Percentiles rank a stretch among this genome's conserved stretches.
Conservation (phyloP, 805 yeast species). For the Saccharomyces eubayanus region DNA sequence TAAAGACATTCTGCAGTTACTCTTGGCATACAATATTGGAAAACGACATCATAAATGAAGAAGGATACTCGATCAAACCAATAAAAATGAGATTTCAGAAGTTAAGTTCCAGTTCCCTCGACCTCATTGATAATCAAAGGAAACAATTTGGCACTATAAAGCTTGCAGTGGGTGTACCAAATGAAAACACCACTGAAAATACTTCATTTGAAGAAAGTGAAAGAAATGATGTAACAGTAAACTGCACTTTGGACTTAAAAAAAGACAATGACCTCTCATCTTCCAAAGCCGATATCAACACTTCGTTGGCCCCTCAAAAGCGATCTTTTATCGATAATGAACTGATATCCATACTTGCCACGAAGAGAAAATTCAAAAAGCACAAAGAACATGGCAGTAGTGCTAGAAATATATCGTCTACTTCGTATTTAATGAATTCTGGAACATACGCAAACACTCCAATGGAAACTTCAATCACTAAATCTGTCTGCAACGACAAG, state of each 20-base stretch:
- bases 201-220: background rate
- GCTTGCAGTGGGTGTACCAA: background rate
- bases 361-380: constrained; percentile 1
- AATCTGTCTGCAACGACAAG: background rate
- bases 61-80: background rate
- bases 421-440: background rate
- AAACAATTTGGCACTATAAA: constrained; percentile 6
- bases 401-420: background rate
- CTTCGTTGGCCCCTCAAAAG: constrained; percentile 16
- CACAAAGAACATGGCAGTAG: background rate
- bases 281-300: constrained; percentile 1
- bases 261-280: background rate
- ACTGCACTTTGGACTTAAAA: background rate
- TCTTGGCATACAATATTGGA: background rate
- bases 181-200: background rate
- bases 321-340: constrained; percentile 21
- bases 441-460: background rate
- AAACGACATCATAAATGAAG: background rate
- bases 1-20: constrained; percentile 1
- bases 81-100: constrained; percentile 1
- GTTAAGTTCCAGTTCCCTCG: constrained; percentile 4
- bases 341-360: constrained; percentile 8
- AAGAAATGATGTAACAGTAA: background rate
- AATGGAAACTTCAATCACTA: background rate
- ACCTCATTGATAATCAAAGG: constrained; percentile 10